These are phyloP conservation scores for Ogataea zsoltii DNA, from an alignment of 805 yeast genomes.

Conservation along the genomic window DNA sequence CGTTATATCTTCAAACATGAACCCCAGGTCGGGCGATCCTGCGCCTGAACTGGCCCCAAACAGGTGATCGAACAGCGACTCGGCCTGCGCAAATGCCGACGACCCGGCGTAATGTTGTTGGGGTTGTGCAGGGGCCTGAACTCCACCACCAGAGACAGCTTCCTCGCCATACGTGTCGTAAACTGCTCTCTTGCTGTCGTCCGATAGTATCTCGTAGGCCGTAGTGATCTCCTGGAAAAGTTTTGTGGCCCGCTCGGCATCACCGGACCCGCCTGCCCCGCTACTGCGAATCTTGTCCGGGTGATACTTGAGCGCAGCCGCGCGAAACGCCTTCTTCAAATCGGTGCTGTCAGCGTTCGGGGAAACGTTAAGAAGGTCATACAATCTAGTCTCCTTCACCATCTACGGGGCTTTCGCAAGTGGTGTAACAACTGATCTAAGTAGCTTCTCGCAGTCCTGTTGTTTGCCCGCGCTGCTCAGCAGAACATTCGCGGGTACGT, in stretches of 20 bases:
- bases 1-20: slow-evolving; percentile 4
- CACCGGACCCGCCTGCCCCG: slow-evolving; percentile 52
- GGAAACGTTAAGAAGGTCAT: slow-evolving; percentile 69
- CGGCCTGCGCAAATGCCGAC: slow-evolving; percentile 22
- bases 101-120: slow-evolving; percentile 9
- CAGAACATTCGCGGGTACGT: slow-evolving; percentile 4
- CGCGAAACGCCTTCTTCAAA: slow-evolving; percentile 79
- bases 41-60: slow-evolving; percentile 25
- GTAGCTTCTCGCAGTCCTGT: neutral
- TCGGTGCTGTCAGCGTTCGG: slow-evolving; percentile 65
- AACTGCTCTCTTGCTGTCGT: slow-evolving; percentile 75
- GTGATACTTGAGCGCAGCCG: slow-evolving; percentile 78
- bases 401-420: slow-evolving; percentile 33
- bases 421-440: slow-evolving; percentile 1
- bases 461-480: slow-evolving; percentile 3
- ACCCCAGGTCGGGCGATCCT: slow-evolving; percentile 5
- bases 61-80: slow-evolving; percentile 32
- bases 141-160: slow-evolving; percentile 32
- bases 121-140: neutral
- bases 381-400: slow-evolving; percentile 72
- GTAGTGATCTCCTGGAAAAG: slow-evolving; percentile 94
- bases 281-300: slow-evolving; percentile 98
- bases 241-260: slow-evolving; percentile 68
- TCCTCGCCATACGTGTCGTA: slow-evolving; percentile 93
- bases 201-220: slow-evolving; percentile 88